Percentiles rank a stretch among this genome's conserved stretches.
Conservation (phyloP, 441 rosid genomes). For the Omphalea diandra region DNA sequence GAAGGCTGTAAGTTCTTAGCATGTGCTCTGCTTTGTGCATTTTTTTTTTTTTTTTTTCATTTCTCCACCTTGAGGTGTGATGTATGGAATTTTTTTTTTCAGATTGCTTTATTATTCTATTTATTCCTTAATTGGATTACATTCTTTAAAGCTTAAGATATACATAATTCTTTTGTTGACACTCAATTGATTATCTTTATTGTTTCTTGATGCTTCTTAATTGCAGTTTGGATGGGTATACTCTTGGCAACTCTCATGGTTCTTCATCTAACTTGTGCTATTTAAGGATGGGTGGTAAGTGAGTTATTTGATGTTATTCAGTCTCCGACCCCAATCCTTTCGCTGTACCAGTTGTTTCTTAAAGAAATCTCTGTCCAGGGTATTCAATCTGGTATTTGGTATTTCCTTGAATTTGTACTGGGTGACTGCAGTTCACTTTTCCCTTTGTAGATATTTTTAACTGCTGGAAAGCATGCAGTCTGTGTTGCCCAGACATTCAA, state of each 20-base stretch:
- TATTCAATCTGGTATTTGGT: constrained; percentile 29
- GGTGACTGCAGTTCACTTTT: constrained; percentile 43
- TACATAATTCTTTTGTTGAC: background rate
- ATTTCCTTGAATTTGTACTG: constrained; percentile 43
- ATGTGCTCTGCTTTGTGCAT: no score
- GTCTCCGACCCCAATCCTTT: constrained; percentile 44
- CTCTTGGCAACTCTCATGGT: constrained; percentile 35
- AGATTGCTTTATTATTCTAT: background rate
- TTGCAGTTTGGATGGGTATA: constrained; percentile 40
- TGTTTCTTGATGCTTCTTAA: constrained; percentile 1
- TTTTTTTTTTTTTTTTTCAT: background rate
- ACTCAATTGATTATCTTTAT: background rate
- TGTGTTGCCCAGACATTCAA: constrained; percentile 36
- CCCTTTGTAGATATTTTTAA: constrained; percentile 63
- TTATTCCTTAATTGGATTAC: background rate
- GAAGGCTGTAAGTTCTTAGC: constrained; percentile 52
- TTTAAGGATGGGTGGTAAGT: constrained; percentile 53
- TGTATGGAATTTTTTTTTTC: background rate
- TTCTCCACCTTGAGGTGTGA: background rate
- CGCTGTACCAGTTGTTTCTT: constrained; percentile 30
- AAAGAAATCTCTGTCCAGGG: constrained; percentile 31
- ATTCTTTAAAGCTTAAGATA: background rate
- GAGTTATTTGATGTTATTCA: constrained; percentile 42
- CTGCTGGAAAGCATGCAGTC: constrained; percentile 46
- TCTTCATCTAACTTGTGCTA: constrained; percentile 35